These are phyloP conservation scores for Lentinula sp. DNA, from an alignment of 768 basidiomycete species.

Conservation along the genomic window DNA sequence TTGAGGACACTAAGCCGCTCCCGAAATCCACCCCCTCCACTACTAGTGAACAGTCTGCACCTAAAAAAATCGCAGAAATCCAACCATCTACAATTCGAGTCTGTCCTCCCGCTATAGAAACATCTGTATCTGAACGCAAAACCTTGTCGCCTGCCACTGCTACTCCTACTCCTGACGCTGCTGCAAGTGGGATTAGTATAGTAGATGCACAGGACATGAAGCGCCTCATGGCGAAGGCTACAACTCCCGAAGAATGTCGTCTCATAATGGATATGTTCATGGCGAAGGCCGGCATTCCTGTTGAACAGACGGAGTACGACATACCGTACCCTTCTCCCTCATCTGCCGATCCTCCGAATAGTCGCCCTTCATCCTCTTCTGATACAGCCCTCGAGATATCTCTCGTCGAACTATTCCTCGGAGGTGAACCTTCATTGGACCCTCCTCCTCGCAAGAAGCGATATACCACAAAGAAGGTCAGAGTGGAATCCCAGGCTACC, in stretches of 20 bases:
- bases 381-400: conserved; percentile 39
- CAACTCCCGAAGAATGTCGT: conserved; percentile 77
- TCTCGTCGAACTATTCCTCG: conserved; percentile 42
- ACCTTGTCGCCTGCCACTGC: not conserved
- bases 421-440: conserved; percentile 13
- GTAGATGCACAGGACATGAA: conserved; percentile 62
- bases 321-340: conserved; percentile 28
- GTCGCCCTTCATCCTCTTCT: conserved; percentile 8
- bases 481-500: conserved; percentile 1
- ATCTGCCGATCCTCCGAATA: conserved; percentile 22
- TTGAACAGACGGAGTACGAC: conserved; percentile 23
- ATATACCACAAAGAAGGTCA: conserved; percentile 5
- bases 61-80: not conserved
- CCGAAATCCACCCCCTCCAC: not conserved
- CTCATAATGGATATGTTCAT: conserved; percentile 82
- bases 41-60: not conserved
- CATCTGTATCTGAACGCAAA: not conserved
- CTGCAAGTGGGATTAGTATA: conserved; percentile 29
- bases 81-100: not conserved
- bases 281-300: conserved; percentile 45
- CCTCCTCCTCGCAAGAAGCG: conserved; percentile 10
- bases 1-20: not conserved
- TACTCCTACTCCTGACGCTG: conserved; percentile 12
- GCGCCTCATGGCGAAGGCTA: conserved; percentile 58
- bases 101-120: not conserved